These are phyloP conservation scores for Senna tora DNA, from an alignment of 306 rosid genomes.

Conservation along the genomic window DNA sequence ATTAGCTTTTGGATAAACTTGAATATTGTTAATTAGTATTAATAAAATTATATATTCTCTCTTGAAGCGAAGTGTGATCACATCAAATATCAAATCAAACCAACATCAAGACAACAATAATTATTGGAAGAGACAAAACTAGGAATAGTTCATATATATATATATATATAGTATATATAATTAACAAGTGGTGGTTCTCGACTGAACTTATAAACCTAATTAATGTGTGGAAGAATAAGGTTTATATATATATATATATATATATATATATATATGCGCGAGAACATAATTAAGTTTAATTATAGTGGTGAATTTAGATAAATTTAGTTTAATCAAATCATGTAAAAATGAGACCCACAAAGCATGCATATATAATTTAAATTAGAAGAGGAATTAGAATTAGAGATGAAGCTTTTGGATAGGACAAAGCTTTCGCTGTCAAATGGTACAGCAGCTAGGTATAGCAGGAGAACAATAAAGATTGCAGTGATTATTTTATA, in stretches of 20 bases:
- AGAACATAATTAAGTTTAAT: no score
- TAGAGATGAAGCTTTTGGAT: conserved; percentile 1
- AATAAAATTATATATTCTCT: no score
- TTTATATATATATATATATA: no score
- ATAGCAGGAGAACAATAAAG: background rate
- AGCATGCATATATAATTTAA: background rate
- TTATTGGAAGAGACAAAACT: conserved; percentile 9
- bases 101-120: background rate
- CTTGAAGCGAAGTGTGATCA: background rate
- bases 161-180: no score
- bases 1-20: no score
- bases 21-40: no score
- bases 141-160: conserved; percentile 1
- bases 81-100: background rate
- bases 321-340: conserved; percentile 3
- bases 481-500: background rate
- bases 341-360: background rate
- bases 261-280: no score
- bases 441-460: no score
- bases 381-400: background rate
- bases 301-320: no score
- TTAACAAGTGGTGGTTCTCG: background rate
- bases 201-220: no score
- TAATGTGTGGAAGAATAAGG: background rate
- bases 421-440: conserved; percentile 5